phyloP scores from a whole-genome alignment of 2,329 filamentous ascomycete species.

The Aureobasidium leucospermi region DNA sequence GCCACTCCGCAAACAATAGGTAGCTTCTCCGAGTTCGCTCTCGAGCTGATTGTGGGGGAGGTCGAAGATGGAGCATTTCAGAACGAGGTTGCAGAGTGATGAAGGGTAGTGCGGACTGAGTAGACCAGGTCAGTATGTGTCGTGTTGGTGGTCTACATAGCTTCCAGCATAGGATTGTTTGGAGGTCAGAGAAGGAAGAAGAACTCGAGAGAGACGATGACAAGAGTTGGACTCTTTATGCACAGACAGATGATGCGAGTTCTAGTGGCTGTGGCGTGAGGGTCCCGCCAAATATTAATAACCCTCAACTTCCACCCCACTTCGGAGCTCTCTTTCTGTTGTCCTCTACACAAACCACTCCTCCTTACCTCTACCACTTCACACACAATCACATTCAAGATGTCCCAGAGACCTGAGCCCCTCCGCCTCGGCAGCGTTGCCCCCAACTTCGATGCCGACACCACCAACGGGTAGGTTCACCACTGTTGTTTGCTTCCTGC shows the following conservation, averaged over 20 bases:
- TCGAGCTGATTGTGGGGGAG: not conserved
- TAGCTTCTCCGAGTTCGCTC: slow-evolving; percentile 9
- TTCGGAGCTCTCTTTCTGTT: not conserved
- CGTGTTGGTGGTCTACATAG: not conserved
- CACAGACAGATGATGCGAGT: slow-evolving; percentile 13
- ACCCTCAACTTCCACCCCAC: slow-evolving; percentile 7
- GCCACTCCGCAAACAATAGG: slow-evolving; percentile 6
- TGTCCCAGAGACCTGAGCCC: slow-evolving; percentile 24
- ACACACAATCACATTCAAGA: not conserved
- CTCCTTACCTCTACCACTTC: not conserved
- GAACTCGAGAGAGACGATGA: not conserved
- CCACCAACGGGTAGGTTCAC: slow-evolving; percentile 45
- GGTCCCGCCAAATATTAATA: slow-evolving; percentile 8
- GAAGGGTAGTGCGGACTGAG: no score
- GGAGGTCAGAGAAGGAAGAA: not conserved
- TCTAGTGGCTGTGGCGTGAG: slow-evolving; percentile 12
- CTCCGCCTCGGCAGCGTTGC: slow-evolving; percentile 60
- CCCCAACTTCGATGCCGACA: slow-evolving; percentile 63
- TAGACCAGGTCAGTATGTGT: not conserved
- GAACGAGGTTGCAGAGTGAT: no score
- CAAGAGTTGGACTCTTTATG: slow-evolving; percentile 3
- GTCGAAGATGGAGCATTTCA: not conserved
- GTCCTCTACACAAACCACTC: not conserved
- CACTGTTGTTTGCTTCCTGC: not conserved
- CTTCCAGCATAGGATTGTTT: no score